These are phyloP conservation scores for Fistulinella cinereoalba DNA, from an alignment of 1,284 basidiomycete species.

Conservation along the genomic window DNA sequence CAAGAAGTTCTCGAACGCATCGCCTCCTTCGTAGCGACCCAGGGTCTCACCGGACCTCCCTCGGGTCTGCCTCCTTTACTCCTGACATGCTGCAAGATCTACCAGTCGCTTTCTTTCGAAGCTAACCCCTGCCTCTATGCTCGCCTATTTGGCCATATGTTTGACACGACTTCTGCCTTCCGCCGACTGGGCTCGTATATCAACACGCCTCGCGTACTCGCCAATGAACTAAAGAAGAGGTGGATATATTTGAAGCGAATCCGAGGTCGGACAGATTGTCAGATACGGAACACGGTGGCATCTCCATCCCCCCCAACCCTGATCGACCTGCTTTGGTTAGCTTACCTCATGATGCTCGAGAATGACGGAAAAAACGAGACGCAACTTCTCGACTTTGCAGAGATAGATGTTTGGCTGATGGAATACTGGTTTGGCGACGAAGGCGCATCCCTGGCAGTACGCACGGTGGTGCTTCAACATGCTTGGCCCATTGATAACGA, in stretches of 20 bases:
- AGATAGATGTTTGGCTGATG: conserved; percentile 47
- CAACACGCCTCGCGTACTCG: conserved; percentile 43
- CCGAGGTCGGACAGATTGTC: conserved; percentile 39
- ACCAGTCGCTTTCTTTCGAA: conserved; percentile 45
- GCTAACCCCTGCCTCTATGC: conserved; percentile 67
- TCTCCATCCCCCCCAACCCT: conserved; percentile 29
- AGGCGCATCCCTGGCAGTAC: conserved; percentile 45
- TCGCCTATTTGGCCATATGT: conserved; percentile 61
- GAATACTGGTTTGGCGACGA: conserved; percentile 51
- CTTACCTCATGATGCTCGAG: conserved; percentile 77
- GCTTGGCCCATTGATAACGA: conserved; percentile 57
- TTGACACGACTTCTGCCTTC: conserved; percentile 58
- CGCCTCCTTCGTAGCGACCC: conserved; percentile 52
- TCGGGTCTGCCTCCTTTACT: conserved; percentile 52
- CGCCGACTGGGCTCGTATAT: conserved; percentile 51
- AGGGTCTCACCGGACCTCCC: conserved; percentile 53
- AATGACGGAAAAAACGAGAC: conserved; percentile 74
- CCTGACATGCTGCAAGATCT: conserved; percentile 48
- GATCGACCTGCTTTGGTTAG: conserved; percentile 55
- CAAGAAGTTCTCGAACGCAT: conserved; percentile 71
- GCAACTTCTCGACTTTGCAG: conserved; percentile 60
- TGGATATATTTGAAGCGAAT: conserved; percentile 55
- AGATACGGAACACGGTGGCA: conserved; percentile 28
- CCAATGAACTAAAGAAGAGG: conserved; percentile 56
- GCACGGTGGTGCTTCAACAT: conserved; percentile 36